Conservation (phyloP, 116 monocot species). For the Posidonia oceanica region DNA sequence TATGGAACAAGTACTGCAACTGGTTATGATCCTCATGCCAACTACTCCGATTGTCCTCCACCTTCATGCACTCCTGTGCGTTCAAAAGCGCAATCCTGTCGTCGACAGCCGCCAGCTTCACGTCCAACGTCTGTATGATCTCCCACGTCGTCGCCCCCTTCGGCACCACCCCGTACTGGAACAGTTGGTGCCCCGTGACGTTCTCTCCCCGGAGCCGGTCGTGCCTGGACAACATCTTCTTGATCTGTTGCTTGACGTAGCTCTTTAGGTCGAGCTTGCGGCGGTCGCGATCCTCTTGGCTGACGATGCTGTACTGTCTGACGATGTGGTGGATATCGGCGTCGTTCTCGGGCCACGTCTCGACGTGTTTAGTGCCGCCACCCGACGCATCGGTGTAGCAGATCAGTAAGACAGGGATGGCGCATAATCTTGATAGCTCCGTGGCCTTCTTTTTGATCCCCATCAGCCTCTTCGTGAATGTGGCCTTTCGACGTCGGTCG, state of each 20-base stretch:
- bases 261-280: conserved; percentile 2
- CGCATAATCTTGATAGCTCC: conserved; percentile 15
- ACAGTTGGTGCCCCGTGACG: not conserved
- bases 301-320: not conserved
- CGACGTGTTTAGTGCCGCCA: not conserved
- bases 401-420: conserved; percentile 3
- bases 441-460: conserved; percentile 18
- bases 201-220: not conserved
- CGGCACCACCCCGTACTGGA: not conserved
- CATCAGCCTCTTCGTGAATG: conserved; percentile 10
- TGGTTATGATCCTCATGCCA: not conserved
- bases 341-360: conserved; percentile 11
- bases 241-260: conserved; percentile 1
- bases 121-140: not conserved
- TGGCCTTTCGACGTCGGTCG: conserved; percentile 4
- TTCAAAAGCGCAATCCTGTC: conserved; percentile 1
- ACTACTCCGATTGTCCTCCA: not conserved
- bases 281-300: not conserved
- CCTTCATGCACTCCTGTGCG: not conserved
- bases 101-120: not conserved
- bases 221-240: not conserved
- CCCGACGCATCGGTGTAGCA: not conserved
- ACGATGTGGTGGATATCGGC: not conserved
- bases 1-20: not conserved
- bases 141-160: not conserved